A percentile compares a stretch with the other conserved stretches of the same genome.
phyloP scores from a whole-genome alignment of 1,139 yeast species.

The Pichia sp. region DNA sequence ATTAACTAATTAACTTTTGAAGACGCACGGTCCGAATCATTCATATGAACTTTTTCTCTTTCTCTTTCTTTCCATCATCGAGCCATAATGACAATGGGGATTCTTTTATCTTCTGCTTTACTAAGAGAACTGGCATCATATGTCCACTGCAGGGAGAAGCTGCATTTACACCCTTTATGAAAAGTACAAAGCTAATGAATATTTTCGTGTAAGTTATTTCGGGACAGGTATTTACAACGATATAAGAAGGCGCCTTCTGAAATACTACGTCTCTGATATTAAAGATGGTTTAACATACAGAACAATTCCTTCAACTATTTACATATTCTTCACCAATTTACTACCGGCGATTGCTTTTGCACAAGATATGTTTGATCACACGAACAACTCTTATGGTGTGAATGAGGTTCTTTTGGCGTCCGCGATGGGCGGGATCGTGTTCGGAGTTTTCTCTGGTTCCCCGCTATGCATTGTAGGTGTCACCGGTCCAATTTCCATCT shows the following conservation, averaged over 20 bases:
- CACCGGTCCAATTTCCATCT: slow-evolving; percentile 89
- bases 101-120: no score
- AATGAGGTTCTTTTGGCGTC: slow-evolving; percentile 82
- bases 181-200: slow-evolving; percentile 14
- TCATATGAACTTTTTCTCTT: no score
- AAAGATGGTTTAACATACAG: slow-evolving; percentile 80
- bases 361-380: slow-evolving; percentile 92
- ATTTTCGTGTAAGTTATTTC: slow-evolving; percentile 29
- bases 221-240: slow-evolving; percentile 60
- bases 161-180: slow-evolving; percentile 3
- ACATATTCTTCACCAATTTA: slow-evolving; percentile 81
- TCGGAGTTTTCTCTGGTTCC: slow-evolving; percentile 83
- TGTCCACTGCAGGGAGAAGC: not conserved
- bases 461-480: slow-evolving; percentile 97
- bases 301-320: slow-evolving; percentile 81
- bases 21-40: no score
- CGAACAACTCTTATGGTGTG: slow-evolving; percentile 81
- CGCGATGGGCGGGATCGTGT: slow-evolving; percentile 84
- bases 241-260: slow-evolving; percentile 46
- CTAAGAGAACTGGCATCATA: not conserved
- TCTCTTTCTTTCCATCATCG: no score
- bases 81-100: no score
- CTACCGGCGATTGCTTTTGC: slow-evolving; percentile 96
- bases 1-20: no score
- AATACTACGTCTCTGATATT: slow-evolving; percentile 74